A percentile compares a stretch with the other conserved stretches of the same genome.
These are phyloP conservation scores for Pyrenophora teres DNA, from an alignment of 2,329 filamentous ascomycete species.

Conservation along the genomic window DNA sequence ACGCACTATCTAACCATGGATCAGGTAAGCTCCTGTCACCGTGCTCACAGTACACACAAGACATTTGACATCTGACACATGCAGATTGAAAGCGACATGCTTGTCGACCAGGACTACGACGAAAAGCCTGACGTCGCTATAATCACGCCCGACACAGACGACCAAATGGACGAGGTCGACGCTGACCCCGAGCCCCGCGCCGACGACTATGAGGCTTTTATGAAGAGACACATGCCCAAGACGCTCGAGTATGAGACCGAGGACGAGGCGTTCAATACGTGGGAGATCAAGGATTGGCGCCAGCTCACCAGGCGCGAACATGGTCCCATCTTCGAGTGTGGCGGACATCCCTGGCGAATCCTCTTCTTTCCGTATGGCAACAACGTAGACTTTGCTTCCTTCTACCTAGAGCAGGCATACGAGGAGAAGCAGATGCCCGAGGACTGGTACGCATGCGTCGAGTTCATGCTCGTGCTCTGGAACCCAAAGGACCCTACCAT, in stretches of 20 bases:
- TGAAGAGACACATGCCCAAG: slow-evolving; percentile 74
- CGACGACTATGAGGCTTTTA: slow-evolving; percentile 79
- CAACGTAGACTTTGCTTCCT: slow-evolving; percentile 88
- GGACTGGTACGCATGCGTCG: slow-evolving; percentile 95
- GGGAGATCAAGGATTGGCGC: slow-evolving; percentile 86
- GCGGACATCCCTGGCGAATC: slow-evolving; percentile 89
- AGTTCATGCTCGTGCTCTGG: slow-evolving; percentile 92
- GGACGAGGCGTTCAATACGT: slow-evolving; percentile 77
- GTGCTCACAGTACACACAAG: neutral
- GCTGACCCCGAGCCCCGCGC: slow-evolving; percentile 59
- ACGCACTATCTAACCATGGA: slow-evolving; percentile 37
- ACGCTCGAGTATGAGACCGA: slow-evolving; percentile 80
- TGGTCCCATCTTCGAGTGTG: slow-evolving; percentile 85
- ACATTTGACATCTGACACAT: slow-evolving; percentile 10
- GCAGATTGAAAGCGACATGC: slow-evolving; percentile 66
- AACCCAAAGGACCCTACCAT: slow-evolving; percentile 91
- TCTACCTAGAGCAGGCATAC: slow-evolving; percentile 96
- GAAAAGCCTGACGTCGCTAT: slow-evolving; percentile 66
- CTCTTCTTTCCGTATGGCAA: slow-evolving; percentile 96
- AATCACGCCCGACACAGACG: slow-evolving; percentile 64
- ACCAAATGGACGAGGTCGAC: slow-evolving; percentile 61
- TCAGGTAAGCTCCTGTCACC: slow-evolving; percentile 41
- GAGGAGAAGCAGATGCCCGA: slow-evolving; percentile 75
- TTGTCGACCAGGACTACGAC: slow-evolving; percentile 66
- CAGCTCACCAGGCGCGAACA: slow-evolving; percentile 77